Conservation (phyloP, 2,329 filamentous ascomycete genomes). For the Metarhizium robertsii region DNA sequence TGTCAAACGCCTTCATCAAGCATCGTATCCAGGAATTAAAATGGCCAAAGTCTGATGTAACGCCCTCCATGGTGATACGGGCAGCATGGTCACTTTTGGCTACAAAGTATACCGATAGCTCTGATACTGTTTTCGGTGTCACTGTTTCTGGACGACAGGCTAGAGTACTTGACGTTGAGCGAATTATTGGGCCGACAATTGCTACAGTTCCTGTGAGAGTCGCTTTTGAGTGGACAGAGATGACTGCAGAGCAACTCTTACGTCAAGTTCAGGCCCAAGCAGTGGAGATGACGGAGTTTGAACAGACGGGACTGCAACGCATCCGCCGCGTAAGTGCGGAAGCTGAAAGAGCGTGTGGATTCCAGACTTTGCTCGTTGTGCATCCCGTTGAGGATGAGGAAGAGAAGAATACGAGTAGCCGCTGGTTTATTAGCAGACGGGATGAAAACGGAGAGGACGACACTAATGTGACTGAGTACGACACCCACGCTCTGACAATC, state of each 20-base stretch:
- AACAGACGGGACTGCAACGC: slow-evolving; percentile 10
- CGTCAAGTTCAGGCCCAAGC: slow-evolving; percentile 15
- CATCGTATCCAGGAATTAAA: slow-evolving; percentile 1
- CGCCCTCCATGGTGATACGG: slow-evolving; percentile 11
- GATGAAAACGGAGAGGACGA: slow-evolving; percentile 1
- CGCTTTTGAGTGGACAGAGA: slow-evolving; percentile 16
- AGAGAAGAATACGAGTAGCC: not conserved
- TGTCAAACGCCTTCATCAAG: slow-evolving; percentile 1
- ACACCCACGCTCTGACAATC: slow-evolving; percentile 1
- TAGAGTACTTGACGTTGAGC: slow-evolving; percentile 13
- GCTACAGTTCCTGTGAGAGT: slow-evolving; percentile 17
- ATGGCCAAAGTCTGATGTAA: slow-evolving; percentile 4
- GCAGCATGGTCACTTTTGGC: slow-evolving; percentile 22
- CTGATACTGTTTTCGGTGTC: slow-evolving; percentile 20
- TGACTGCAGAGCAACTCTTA: slow-evolving; percentile 29
- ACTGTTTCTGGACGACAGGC: slow-evolving; percentile 16
- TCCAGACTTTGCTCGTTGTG: slow-evolving; percentile 10
- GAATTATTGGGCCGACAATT: slow-evolving; percentile 17
- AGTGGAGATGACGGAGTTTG: slow-evolving; percentile 7
- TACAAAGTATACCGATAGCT: slow-evolving; percentile 21
- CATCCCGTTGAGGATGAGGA: slow-evolving; percentile 7
- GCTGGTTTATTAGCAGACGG: not conserved
- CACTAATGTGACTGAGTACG: slow-evolving; percentile 4
- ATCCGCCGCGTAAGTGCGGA: slow-evolving; percentile 7
- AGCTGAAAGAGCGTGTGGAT: slow-evolving; percentile 5